Percentiles rank a stretch among this genome's conserved stretches.
Conservation (phyloP, 139 green algal species). For the Spirogloea muscicola region DNA sequence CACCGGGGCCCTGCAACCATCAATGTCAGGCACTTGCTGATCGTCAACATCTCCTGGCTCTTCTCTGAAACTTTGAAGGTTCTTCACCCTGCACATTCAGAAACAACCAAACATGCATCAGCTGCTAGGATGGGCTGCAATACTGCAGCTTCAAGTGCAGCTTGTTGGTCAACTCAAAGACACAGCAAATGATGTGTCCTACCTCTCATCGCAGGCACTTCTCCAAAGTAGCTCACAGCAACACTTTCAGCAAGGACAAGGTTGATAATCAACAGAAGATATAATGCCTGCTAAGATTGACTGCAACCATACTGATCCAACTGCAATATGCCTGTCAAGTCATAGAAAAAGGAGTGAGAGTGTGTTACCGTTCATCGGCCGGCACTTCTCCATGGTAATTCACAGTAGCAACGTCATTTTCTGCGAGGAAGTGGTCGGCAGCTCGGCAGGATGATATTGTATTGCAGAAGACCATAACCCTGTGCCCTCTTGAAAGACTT, state of each 20-base stretch:
- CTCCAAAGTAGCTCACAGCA: too few relatives aligned
- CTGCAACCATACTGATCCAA: too few relatives aligned
- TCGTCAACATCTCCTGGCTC: slow-evolving; percentile 4
- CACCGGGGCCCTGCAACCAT: slow-evolving; percentile 39
- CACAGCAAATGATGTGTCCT: too few relatives aligned
- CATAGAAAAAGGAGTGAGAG: too few relatives aligned
- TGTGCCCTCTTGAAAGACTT: slow-evolving; percentile 40
- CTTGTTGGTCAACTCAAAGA: too few relatives aligned
- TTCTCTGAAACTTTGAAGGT: slow-evolving; percentile 42
- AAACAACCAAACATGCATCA: too few relatives aligned
- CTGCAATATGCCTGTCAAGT: too few relatives aligned
- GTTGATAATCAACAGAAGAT: too few relatives aligned
- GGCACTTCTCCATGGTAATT: slow-evolving; percentile 91
- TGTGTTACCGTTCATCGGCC: slow-evolving; percentile 16
- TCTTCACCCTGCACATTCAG: slow-evolving; percentile 11
- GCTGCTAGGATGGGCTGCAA: too few relatives aligned
- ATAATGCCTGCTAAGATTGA: too few relatives aligned
- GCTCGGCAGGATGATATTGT: slow-evolving; percentile 66
- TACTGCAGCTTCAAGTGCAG: too few relatives aligned
- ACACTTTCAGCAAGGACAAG: neutral
- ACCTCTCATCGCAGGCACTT: too few relatives aligned
- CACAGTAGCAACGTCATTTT: slow-evolving; percentile 66
- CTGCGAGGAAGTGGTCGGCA: slow-evolving; percentile 76
- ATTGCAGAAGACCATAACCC: slow-evolving; percentile 93
- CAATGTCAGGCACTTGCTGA: slow-evolving; percentile 9